phyloP scores from a whole-genome alignment of 148 eudicot species.

The Tetragonia tetragonoides region DNA sequence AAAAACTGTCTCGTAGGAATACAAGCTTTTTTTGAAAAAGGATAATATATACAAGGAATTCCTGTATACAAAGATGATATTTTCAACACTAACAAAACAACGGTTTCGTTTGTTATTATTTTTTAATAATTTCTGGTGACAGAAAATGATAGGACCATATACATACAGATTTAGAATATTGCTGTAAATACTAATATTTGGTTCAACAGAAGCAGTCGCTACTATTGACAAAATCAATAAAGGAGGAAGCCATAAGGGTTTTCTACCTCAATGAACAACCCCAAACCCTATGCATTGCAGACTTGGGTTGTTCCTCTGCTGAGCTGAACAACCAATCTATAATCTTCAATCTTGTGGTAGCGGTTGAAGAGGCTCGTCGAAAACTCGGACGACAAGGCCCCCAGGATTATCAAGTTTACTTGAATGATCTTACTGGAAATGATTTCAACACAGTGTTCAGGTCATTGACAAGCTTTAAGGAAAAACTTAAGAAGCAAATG shows the following conservation, averaged over 20 bases:
- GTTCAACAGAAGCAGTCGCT: constrained; percentile 13
- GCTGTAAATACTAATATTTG: no score
- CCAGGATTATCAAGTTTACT: constrained; percentile 24
- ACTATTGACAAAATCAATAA: constrained; percentile 13
- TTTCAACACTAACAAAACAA: no score
- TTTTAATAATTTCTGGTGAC: no score
- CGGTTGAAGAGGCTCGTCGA: constrained; percentile 5
- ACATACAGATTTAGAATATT: no score
- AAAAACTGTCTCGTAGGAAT: no score
- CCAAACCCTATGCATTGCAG: constrained; percentile 20
- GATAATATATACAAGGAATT: no score
- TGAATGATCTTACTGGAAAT: constrained; percentile 52
- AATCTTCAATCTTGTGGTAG: not conserved
- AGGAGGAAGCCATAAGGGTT: constrained; percentile 20
- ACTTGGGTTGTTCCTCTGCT: constrained; percentile 25
- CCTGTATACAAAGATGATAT: no score
- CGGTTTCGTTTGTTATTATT: no score
- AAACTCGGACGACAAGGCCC: not conserved
- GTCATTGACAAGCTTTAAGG: constrained; percentile 20
- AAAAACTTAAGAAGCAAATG: constrained; percentile 23
- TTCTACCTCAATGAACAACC: constrained; percentile 2
- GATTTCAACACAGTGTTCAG: constrained; percentile 47
- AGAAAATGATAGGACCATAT: no score
- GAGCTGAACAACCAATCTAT: constrained; percentile 10
- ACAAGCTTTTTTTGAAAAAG: no score